phyloP scores from a whole-genome alignment of 306 rosid species.

The Geum urbanum region DNA sequence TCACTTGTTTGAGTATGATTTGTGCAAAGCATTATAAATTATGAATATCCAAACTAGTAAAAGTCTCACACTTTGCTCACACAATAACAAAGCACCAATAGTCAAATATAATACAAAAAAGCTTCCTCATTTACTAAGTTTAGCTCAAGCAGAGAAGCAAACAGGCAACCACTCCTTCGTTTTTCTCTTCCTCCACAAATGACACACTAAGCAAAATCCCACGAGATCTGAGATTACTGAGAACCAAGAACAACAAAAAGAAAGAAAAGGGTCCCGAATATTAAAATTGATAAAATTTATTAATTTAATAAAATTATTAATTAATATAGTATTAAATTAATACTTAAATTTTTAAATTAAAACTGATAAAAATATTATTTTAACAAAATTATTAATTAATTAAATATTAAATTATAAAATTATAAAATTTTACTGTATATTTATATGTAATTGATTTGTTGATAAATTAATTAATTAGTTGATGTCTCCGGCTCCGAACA shows the following conservation, averaged over 20 bases:
- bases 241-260: background rate
- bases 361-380: no score
- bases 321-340: no score
- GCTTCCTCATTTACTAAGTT: background rate
- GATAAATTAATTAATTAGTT: background rate
- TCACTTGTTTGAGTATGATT: no score
- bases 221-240: background rate
- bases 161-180: background rate
- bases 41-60: background rate
- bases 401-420: no score
- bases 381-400: no score
- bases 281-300: no score
- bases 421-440: no score
- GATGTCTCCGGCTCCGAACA: constrained; percentile 68
- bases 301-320: no score
- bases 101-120: background rate
- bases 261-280: no score
- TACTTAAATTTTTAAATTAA: no score
- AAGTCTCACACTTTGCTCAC: background rate
- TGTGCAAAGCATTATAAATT: no score
- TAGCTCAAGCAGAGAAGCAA: background rate
- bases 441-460: background rate
- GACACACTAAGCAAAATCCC: background rate
- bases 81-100: background rate
- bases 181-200: background rate